A percentile compares a stretch with the other conserved stretches of the same genome.
Evolutionary conservation across 129 eudicot genomes (phyloP).

Genomic region (sunflower (Helianthus annuus)): HanXRQr2.0-SUNRISE NC_035434.2:144073945-144074444

Average conservation of each 20-base stretch:
- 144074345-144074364: not conserved
- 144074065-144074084: slow-evolving; percentile 5
- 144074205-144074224: slow-evolving; percentile 34
- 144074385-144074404: slow-evolving; percentile 37
- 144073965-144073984: too few relatives aligned
- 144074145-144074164: slow-evolving; percentile 11
- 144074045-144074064: not conserved
- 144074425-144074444: slow-evolving; percentile 88
- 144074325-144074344: not conserved
- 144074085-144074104: not conserved
- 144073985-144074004: not conserved
- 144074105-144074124: not conserved
- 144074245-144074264: slow-evolving; percentile 6
- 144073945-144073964: too few relatives aligned
- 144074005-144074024: slow-evolving; percentile 16
- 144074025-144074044: slow-evolving; percentile 12
- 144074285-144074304: not conserved
- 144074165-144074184: slow-evolving; percentile 18
- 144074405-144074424: slow-evolving; percentile 91
- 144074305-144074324: not conserved
- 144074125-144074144: not conserved
- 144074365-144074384: slow-evolving; percentile 24
- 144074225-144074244: slow-evolving; percentile 21
- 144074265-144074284: not conserved
- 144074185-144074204: slow-evolving; percentile 28